phyloP scores from a whole-genome alignment of 164 flowering plant genomes.

The Vitis riparia region DNA sequence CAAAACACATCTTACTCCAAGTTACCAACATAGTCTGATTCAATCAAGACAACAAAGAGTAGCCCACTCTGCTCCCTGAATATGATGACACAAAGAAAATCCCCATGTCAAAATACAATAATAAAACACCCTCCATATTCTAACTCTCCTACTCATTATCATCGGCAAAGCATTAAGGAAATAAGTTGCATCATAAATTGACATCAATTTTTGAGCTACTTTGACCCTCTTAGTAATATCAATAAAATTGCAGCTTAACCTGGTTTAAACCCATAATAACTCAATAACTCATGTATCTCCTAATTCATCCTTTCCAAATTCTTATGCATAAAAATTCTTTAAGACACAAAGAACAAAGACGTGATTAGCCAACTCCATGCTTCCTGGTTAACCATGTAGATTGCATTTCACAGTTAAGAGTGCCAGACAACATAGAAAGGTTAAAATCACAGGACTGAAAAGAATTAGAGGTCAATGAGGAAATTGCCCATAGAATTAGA shows the following conservation, averaged over 20 bases:
- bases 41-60: conserved; percentile 31
- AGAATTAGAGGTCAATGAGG: no score
- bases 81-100: conserved; percentile 35
- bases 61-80: conserved; percentile 48
- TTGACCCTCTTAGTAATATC: background rate
- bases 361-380: background rate
- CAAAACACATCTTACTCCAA: conserved; percentile 37
- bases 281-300: background rate
- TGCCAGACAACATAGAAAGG: no score
- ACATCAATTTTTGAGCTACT: background rate
- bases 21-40: conserved; percentile 36
- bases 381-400: no score
- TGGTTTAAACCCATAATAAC: background rate
- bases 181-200: background rate
- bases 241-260: background rate
- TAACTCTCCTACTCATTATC: conserved; percentile 10
- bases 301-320: background rate
- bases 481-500: no score
- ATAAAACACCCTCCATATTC: conserved; percentile 10
- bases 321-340: background rate
- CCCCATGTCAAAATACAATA: conserved; percentile 32
- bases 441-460: no score
- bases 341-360: background rate
- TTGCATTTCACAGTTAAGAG: no score
- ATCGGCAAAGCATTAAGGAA: background rate